phyloP scores from a whole-genome alignment of 345 rosid species.

The Eucalyptus polyanthemos region DNA sequence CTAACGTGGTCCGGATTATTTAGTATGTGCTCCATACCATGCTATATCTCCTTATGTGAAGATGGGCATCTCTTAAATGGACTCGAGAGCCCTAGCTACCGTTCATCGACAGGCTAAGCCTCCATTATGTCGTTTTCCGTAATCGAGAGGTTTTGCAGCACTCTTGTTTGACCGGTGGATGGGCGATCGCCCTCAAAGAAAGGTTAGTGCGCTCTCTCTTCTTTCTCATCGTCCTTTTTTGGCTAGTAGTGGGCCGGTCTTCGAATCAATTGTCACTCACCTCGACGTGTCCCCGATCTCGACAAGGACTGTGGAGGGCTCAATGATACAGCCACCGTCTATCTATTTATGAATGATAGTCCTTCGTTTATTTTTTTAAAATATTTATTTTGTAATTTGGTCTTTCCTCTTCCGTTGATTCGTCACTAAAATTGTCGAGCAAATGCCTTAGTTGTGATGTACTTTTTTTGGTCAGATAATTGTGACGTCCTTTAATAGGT shows the following conservation, averaged over 20 bases:
- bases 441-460: neutral
- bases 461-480: no score
- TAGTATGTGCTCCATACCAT: no score
- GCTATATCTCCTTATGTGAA: no score
- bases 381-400: neutral
- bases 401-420: neutral
- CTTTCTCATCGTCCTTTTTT: neutral
- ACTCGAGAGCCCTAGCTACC: neutral
- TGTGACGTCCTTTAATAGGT: neutral
- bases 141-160: neutral
- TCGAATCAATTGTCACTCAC: no score
- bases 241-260: neutral
- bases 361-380: neutral
- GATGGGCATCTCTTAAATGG: no score
- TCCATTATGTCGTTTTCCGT: neutral
- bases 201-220: neutral
- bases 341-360: neutral
- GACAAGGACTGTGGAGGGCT: neutral
- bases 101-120: neutral
- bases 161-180: neutral
- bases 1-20: no score
- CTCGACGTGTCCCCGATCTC: neutral
- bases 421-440: neutral
- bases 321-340: neutral
- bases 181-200: neutral